phyloP scores from a whole-genome alignment of 176 grass and related monocot species.

The Urochloa ruziziensis region DNA sequence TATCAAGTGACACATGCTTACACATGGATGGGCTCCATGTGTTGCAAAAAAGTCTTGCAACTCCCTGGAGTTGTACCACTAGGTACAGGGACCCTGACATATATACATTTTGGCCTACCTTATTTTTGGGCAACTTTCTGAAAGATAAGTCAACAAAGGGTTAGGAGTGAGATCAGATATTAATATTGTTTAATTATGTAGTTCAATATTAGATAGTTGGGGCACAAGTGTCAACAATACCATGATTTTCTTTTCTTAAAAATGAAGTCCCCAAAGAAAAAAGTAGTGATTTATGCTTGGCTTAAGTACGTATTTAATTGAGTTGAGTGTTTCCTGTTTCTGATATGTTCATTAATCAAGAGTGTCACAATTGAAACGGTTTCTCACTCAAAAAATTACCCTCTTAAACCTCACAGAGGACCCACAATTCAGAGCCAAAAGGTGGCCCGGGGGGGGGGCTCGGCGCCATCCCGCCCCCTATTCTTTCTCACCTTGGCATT shows the following conservation, averaged over 20 bases:
- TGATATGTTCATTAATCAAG: too few relatives aligned
- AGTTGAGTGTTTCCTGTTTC: too few relatives aligned
- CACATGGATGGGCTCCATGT: constrained; percentile 71
- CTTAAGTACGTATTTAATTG: background rate
- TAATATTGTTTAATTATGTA: constrained; percentile 22
- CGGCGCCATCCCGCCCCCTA: too few relatives aligned
- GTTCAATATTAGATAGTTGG: constrained; percentile 14
- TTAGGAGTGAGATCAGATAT: background rate
- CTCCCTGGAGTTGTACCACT: constrained; percentile 36
- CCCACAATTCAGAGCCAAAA: too few relatives aligned
- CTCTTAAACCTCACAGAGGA: too few relatives aligned
- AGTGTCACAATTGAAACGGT: too few relatives aligned
- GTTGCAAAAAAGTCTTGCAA: constrained; percentile 45
- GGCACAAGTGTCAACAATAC: background rate
- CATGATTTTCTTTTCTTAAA: background rate
- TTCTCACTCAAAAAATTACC: too few relatives aligned
- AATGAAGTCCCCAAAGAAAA: background rate
- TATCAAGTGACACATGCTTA: constrained; percentile 47
- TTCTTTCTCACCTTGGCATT: too few relatives aligned
- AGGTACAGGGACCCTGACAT: constrained; percentile 32
- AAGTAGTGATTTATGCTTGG: constrained; percentile 14
- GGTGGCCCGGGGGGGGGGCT: too few relatives aligned
- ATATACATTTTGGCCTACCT: constrained; percentile 35
- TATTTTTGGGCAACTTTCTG: constrained; percentile 28
- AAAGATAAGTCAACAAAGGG: constrained; percentile 20